phyloP scores from a whole-genome alignment of 1,284 basidiomycete species.

The Tetrapyrgos nigripes region DNA sequence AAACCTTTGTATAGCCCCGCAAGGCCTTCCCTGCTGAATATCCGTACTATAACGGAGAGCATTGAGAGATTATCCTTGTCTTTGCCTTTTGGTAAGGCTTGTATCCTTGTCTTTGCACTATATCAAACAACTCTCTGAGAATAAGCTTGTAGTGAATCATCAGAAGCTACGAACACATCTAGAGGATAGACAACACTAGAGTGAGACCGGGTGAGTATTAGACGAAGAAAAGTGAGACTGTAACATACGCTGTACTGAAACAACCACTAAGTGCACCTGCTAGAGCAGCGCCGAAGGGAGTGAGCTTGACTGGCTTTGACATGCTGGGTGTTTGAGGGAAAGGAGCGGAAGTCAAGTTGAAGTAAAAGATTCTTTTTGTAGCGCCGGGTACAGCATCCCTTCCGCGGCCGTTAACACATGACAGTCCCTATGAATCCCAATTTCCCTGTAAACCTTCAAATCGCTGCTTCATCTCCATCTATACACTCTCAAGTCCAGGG shows the following conservation, averaged over 20 bases:
- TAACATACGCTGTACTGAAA: constrained; percentile 89
- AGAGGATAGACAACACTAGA: constrained; percentile 91
- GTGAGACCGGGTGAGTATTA: constrained; percentile 17
- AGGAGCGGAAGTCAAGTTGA: constrained; percentile 10
- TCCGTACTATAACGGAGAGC: constrained; percentile 67
- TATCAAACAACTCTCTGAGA: neutral
- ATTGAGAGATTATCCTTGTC: constrained; percentile 66
- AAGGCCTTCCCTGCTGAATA: constrained; percentile 83
- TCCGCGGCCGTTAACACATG: neutral
- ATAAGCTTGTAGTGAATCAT: constrained; percentile 8
- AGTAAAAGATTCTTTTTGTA: neutral
- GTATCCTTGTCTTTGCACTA: constrained; percentile 96
- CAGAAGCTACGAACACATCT: constrained; percentile 74
- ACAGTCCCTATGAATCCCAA: constrained; percentile 35
- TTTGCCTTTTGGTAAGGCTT: constrained; percentile 69
- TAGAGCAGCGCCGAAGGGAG: constrained; percentile 91
- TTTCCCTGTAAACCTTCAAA: constrained; percentile 48
- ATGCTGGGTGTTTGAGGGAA: constrained; percentile 53
- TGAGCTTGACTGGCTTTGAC: constrained; percentile 73
- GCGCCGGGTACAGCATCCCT: neutral
- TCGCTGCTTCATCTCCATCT: constrained; percentile 37
- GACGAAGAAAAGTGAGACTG: neutral
- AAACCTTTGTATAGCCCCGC: constrained; percentile 92
- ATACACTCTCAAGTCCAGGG: neutral
- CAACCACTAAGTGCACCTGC: constrained; percentile 95